Base-by-base conservation (phyloP, 805 yeast species). In the Kodamaea kakaduensis region DNA sequence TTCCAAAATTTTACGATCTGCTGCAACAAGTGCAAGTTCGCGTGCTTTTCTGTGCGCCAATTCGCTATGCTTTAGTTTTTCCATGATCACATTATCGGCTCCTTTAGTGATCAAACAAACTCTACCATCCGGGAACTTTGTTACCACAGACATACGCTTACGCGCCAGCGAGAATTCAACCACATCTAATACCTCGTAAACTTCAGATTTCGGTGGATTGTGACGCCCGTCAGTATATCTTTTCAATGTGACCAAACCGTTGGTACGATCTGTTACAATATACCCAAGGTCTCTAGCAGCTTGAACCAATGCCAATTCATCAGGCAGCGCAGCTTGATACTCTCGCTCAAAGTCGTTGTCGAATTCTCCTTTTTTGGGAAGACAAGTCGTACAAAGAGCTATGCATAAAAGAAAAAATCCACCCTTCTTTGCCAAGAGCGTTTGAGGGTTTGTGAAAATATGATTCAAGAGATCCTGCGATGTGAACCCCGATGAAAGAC, bases 271-370 rank as follows among this genome's bases (percentile, higher is more conserved):
- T 38, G 67, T 71, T 6, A 89, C 84, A n/a, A 89, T 78, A 56
- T 70, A 93, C 0, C 99, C 99, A 69, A 93, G 70, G 52, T 93
- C 98, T 46, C 96, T 72, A 0, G 98, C 98, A 1, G 97, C 98
- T 30, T 82, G 77, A 3, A 93, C 90, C 19, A 93, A 64, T 0
- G 99, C 98, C 32, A 89, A 61, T 56, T 93, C 99, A 60, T 93
- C 99, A 0, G 98, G 99, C 0, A 97, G 89, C 0, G 97, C 79
- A 0, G 97, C 86, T 54, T 90, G 97, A 50, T 93, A 93, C 38
- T 77, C 80, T 16, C 88, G 75, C 15, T 69, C 64, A 6, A 27
- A 15, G 27, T 65, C 73, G 16, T 37, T 47, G 2, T 44, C 48
- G 3, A 41, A 39, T 5, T 27, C 42, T 5, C 54, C 47, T 26